phyloP scores from a whole-genome alignment of 2,329 filamentous ascomycete species.

The Ceratocystis harringtonii region DNA sequence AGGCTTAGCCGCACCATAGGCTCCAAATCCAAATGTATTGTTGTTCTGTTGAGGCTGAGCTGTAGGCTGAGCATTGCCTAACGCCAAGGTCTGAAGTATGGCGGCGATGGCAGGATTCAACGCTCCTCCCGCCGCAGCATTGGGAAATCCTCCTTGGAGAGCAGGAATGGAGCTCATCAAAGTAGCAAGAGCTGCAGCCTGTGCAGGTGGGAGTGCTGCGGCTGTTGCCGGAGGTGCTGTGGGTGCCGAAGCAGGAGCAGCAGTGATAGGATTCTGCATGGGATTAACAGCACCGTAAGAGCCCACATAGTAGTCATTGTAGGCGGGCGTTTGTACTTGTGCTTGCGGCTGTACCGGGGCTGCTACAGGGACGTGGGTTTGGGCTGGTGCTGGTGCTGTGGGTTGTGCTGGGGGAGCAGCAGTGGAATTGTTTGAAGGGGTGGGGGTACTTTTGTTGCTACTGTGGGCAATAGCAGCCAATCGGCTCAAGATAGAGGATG shows the following conservation, averaged over 20 bases:
- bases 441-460: constrained; percentile 35
- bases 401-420: constrained; percentile 21
- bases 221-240: neutral
- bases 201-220: constrained; percentile 2
- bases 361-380: constrained; percentile 22
- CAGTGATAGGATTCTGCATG: constrained; percentile 19
- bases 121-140: neutral
- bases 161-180: constrained; percentile 10
- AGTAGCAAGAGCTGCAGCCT: constrained; percentile 14
- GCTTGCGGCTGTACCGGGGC: constrained; percentile 20
- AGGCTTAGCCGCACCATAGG: constrained; percentile 8
- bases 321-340: neutral
- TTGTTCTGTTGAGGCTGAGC: constrained; percentile 1
- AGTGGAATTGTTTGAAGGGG: constrained; percentile 32
- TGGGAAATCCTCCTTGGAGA: constrained; percentile 10
- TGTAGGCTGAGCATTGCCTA: neutral
- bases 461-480: constrained; percentile 69
- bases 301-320: constrained; percentile 10
- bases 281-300: constrained; percentile 18
- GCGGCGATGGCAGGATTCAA: constrained; percentile 12
- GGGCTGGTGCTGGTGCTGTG: neutral
- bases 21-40: constrained; percentile 3
- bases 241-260: constrained; percentile 21
- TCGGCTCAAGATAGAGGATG: constrained; percentile 38
- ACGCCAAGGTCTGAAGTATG: constrained; percentile 15